phyloP scores from a whole-genome alignment of 148 eudicot species.

The Suaeda aralocaspica region DNA sequence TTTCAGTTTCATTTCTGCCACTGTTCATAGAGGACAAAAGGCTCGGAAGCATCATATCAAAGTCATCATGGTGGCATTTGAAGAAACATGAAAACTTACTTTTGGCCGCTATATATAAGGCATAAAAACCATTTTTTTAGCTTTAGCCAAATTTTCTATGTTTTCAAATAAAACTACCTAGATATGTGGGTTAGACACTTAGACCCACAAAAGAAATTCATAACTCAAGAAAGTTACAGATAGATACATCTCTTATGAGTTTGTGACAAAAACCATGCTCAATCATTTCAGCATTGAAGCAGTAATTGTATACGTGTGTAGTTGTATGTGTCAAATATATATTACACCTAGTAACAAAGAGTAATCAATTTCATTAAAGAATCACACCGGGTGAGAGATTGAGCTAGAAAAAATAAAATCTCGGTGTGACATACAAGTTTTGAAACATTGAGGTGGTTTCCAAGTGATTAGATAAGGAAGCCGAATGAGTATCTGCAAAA shows the following conservation, averaged over 20 bases:
- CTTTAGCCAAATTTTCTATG: neutral
- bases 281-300: neutral
- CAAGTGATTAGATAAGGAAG: neutral
- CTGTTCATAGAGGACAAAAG: neutral
- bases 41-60: neutral
- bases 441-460: neutral
- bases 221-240: neutral
- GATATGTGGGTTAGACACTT: neutral
- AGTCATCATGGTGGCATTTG: neutral
- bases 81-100: neutral
- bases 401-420: neutral
- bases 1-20: neutral
- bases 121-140: too few relatives aligned
- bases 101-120: neutral
- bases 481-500: neutral
- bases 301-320: too few relatives aligned
- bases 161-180: neutral
- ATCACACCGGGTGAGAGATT: neutral
- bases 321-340: conserved; percentile 5
- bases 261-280: neutral
- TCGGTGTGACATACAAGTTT: neutral
- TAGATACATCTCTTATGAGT: neutral
- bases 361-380: neutral
- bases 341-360: neutral
- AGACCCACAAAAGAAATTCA: neutral